These are phyloP conservation scores for Eragrostis nindensis DNA, from an alignment of 176 grass and related monocot genomes.

Conservation along the genomic window DNA sequence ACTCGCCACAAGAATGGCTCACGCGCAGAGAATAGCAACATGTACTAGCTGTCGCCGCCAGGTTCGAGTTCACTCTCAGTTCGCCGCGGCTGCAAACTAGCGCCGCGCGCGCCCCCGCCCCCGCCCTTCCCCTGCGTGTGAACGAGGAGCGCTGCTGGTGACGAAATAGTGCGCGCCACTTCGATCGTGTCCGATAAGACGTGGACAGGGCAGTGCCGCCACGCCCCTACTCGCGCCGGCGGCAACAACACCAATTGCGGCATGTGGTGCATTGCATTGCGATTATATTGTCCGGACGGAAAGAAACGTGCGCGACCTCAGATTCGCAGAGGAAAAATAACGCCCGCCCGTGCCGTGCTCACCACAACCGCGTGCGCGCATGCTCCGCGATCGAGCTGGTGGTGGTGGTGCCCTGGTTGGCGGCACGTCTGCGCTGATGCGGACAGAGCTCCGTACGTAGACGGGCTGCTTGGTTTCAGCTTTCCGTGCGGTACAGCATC, in stretches of 20 bases:
- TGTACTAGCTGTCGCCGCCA: too few relatives aligned
- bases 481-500: too few relatives aligned
- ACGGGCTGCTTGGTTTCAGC: neutral
- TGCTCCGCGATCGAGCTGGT: too few relatives aligned
- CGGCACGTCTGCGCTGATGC: neutral
- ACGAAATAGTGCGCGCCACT: neutral
- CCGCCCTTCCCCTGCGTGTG: too few relatives aligned
- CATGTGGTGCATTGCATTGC: slow-evolving; percentile 34
- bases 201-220: slow-evolving; percentile 25
- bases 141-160: neutral
- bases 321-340: neutral
- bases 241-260: neutral
- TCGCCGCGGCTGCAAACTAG: too few relatives aligned
- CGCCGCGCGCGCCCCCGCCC: too few relatives aligned
- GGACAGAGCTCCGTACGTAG: neutral
- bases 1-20: too few relatives aligned
- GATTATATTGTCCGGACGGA: neutral
- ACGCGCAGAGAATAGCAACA: too few relatives aligned
- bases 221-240: neutral
- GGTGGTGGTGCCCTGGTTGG: neutral
- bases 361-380: too few relatives aligned
- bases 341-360: neutral
- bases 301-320: slow-evolving; percentile 31
- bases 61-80: too few relatives aligned
- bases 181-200: slow-evolving; percentile 6